These are phyloP conservation scores for Parachaetomium inaequale DNA, from an alignment of 495 filamentous ascomycete genomes.

Conservation along the genomic window DNA sequence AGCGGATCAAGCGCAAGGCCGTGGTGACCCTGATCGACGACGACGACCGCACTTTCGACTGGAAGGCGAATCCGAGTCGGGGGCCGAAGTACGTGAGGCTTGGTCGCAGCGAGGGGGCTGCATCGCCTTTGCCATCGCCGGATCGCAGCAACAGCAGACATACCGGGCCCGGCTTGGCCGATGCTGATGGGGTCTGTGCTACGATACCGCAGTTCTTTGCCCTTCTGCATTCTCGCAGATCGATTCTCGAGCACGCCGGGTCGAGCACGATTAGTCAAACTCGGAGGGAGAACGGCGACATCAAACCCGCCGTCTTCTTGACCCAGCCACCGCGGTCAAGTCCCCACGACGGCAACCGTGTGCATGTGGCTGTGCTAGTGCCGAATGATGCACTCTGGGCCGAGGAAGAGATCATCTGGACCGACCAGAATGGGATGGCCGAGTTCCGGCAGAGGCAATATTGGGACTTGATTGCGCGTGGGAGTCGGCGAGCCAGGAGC, in stretches of 20 bases:
- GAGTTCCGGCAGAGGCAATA: constrained; percentile 24
- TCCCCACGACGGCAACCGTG: constrained; percentile 21
- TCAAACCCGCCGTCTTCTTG: constrained; percentile 17
- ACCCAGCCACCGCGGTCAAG: constrained; percentile 13
- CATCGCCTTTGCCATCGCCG: not conserved
- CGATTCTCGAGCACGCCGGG: constrained; percentile 23
- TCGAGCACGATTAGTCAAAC: constrained; percentile 9
- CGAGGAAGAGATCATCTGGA: constrained; percentile 29
- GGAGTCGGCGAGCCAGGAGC: not conserved
- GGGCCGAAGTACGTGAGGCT: constrained; percentile 25
- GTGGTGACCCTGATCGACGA: constrained; percentile 26
- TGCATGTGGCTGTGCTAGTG: constrained; percentile 27
- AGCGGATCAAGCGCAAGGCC: constrained; percentile 22
- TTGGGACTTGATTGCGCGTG: constrained; percentile 24
- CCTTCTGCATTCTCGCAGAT: constrained; percentile 23
- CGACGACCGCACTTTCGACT: constrained; percentile 20
- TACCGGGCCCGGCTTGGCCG: constrained; percentile 2
- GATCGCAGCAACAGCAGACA: constrained; percentile 3
- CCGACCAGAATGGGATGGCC: constrained; percentile 16
- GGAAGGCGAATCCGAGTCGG: constrained; percentile 21
- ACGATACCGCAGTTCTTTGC: constrained; percentile 31
- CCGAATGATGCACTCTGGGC: constrained; percentile 27
- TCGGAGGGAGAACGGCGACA: not conserved
- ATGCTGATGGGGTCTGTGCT: constrained; percentile 25
- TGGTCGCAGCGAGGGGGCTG: too few relatives aligned